phyloP scores from a whole-genome alignment of 345 rosid species.

The Leavenworthia alabamica region DNA sequence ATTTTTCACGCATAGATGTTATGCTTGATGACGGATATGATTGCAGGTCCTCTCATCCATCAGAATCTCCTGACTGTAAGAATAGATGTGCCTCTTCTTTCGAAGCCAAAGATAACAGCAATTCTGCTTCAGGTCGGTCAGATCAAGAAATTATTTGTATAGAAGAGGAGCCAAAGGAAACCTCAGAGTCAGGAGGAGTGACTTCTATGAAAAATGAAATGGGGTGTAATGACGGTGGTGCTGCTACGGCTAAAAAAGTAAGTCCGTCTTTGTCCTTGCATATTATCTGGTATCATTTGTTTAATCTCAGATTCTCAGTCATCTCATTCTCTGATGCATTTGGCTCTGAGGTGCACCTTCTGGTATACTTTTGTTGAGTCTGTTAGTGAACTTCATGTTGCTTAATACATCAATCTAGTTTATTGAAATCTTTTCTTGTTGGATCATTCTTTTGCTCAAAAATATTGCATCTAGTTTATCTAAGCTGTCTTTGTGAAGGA shows the following conservation, averaged over 20 bases:
- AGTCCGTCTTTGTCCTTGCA: slow-evolving; percentile 24
- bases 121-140: slow-evolving; percentile 27
- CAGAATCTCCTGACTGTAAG: slow-evolving; percentile 35
- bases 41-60: slow-evolving; percentile 28
- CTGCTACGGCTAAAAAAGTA: slow-evolving; percentile 33
- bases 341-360: slow-evolving; percentile 8
- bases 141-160: slow-evolving; percentile 12
- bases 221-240: slow-evolving; percentile 26
- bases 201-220: slow-evolving; percentile 21
- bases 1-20: slow-evolving; percentile 64
- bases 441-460: slow-evolving; percentile 2
- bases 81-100: slow-evolving; percentile 22
- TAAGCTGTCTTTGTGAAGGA: slow-evolving; percentile 15
- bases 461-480: slow-evolving; percentile 5
- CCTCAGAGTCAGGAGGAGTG: slow-evolving; percentile 39
- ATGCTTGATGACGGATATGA: slow-evolving; percentile 46
- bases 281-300: background rate
- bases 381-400: background rate
- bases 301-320: background rate
- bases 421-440: slow-evolving; percentile 1
- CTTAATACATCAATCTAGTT: slow-evolving; percentile 3
- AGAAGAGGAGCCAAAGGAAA: slow-evolving; percentile 28
- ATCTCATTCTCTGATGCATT: background rate
- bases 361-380: background rate
- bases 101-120: slow-evolving; percentile 53